These are phyloP conservation scores for Clarireedia hainanense DNA, from an alignment of 2,329 filamentous ascomycete species.

Conservation along the genomic window DNA sequence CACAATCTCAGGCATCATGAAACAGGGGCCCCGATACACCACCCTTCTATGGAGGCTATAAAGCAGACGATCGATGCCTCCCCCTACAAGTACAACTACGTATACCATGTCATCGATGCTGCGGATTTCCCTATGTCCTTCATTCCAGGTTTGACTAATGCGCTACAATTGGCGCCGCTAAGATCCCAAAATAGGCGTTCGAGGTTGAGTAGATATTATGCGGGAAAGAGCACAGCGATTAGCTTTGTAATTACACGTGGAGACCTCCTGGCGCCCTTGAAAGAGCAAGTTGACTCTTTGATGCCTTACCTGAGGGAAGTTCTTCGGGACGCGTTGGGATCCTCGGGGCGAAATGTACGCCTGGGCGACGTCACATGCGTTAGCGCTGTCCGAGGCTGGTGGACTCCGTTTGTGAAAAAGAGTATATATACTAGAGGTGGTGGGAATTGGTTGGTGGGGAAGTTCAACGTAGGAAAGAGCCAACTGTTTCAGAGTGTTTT, in stretches of 20 bases:
- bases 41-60: constrained; percentile 75
- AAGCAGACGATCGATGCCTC: constrained; percentile 81
- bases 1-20: constrained; percentile 74
- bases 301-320: constrained; percentile 80
- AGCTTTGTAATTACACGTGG: constrained; percentile 88
- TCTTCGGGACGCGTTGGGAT: constrained; percentile 67
- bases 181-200: constrained; percentile 76
- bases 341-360: constrained; percentile 60
- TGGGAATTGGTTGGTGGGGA: constrained; percentile 94
- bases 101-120: constrained; percentile 92
- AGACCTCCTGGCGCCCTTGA: constrained; percentile 76
- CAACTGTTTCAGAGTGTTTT: constrained; percentile 82
- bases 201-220: constrained; percentile 54
- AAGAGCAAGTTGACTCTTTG: constrained; percentile 73
- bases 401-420: constrained; percentile 79
- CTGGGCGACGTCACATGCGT: constrained; percentile 83
- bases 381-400: constrained; percentile 81
- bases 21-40: constrained; percentile 61
- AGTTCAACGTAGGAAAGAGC: constrained; percentile 96
- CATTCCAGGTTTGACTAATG: constrained; percentile 63
- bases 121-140: constrained; percentile 96
- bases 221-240: constrained; percentile 65
- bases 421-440: constrained; percentile 79
- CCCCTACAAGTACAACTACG: constrained; percentile 82
- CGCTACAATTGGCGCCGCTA: constrained; percentile 64